A percentile compares a stretch with the other conserved stretches of the same genome.
These are phyloP conservation scores for Paramecium primaurelia DNA, from an alignment of 73 alveolate genomes.

Conservation along the genomic window DNA sequence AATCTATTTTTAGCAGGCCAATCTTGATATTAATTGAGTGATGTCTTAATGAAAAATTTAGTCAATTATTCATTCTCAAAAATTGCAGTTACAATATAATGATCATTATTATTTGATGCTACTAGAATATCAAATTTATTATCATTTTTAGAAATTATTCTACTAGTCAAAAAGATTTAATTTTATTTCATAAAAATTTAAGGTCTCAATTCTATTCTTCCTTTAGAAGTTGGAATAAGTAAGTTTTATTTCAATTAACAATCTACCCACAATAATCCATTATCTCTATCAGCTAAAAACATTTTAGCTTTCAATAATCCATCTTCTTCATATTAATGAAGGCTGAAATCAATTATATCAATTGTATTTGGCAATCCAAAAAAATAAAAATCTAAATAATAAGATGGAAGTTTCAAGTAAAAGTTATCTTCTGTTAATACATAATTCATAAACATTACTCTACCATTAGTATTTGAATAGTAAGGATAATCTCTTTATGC, in stretches of 20 bases:
- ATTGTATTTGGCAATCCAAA: not conserved
- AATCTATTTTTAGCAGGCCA: not conserved
- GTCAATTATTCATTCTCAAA: not conserved
- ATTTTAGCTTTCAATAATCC: not conserved
- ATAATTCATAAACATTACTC: not conserved
- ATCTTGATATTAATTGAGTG: not conserved
- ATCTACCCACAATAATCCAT: slow-evolving; percentile 14
- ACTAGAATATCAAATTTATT: not conserved
- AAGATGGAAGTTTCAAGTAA: not conserved
- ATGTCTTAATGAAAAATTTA: not conserved
- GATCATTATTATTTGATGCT: not conserved
- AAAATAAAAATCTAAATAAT: not conserved
- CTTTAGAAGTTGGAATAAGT: not conserved
- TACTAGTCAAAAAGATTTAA: not conserved
- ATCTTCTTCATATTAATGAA: not conserved
- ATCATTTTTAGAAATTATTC: not conserved
- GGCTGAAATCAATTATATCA: not conserved
- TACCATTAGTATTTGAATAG: not conserved
- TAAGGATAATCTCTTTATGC: not conserved
- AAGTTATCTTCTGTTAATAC: not conserved
- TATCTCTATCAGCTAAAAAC: not conserved
- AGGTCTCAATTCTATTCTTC: not conserved
- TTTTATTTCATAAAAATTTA: not conserved
- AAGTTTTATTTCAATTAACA: not conserved
- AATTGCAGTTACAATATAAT: not conserved